Evolutionary conservation across 75 land plant genomes (phyloP).

Genomic region (Pinus taeda): DNA sequence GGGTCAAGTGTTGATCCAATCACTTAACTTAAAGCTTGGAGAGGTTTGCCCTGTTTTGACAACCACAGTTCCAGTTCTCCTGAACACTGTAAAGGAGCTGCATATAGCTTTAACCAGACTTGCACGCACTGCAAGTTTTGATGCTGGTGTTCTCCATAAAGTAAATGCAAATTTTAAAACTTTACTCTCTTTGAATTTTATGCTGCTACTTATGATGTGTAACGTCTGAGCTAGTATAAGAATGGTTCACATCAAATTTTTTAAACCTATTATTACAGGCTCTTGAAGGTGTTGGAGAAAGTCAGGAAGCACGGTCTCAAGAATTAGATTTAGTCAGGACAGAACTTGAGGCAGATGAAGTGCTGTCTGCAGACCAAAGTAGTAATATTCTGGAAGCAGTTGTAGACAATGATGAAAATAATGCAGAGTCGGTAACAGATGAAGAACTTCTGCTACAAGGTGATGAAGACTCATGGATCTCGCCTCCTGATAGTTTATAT

Average conservation of each 20-base stretch:
- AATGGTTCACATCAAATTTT: background rate
- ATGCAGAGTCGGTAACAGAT: conserved; percentile 15
- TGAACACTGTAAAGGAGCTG: conserved; percentile 54
- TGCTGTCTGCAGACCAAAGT: conserved; percentile 19
- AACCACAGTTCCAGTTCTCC: conserved; percentile 58
- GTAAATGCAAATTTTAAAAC: conserved; percentile 28
- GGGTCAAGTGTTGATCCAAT: conserved; percentile 70
- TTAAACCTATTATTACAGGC: conserved; percentile 43
- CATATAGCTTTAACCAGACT: conserved; percentile 66
- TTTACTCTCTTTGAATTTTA: background rate
- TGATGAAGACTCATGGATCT: conserved; percentile 78
- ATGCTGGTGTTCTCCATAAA: conserved; percentile 95
- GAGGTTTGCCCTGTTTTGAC: conserved; percentile 56
- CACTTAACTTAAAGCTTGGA: conserved; percentile 49
- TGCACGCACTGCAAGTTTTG: conserved; percentile 77
- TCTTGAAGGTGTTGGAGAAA: conserved; percentile 89
- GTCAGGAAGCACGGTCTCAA: conserved; percentile 67
- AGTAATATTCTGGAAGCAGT: conserved; percentile 16
- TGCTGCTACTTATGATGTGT: background rate
- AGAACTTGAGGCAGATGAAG: conserved; percentile 22
- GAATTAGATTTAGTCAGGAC: conserved; percentile 40
- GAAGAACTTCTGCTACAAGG: conserved; percentile 37
- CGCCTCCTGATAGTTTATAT: conserved; percentile 73
- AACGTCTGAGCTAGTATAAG: background rate
- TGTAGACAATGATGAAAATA: conserved; percentile 15